These are phyloP conservation scores for Hypoxylon sp. DNA, from an alignment of 2,329 filamentous ascomycete species.

Conservation along the genomic window DNA sequence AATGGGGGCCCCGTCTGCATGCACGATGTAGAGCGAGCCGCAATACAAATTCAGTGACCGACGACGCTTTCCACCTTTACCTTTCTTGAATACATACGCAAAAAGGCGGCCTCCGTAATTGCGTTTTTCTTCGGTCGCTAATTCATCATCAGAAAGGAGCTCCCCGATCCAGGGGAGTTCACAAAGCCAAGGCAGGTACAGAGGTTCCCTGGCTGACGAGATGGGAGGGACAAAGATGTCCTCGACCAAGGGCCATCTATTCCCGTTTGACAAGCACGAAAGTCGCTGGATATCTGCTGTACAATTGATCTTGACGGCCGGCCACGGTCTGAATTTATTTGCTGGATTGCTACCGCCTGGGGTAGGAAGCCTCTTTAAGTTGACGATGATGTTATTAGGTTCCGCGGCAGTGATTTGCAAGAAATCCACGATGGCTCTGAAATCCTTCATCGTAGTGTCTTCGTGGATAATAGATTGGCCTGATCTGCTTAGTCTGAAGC, in stretches of 20 bases:
- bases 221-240: conserved; percentile 11
- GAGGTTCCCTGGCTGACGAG: neutral
- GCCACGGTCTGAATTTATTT: conserved; percentile 15
- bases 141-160: neutral
- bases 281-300: conserved; percentile 22
- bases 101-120: conserved; percentile 11
- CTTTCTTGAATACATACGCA: neutral
- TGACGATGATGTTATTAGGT: neutral
- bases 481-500: conserved; percentile 16
- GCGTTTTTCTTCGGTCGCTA: neutral
- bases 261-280: neutral
- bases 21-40: conserved; percentile 26
- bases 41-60: conserved; percentile 3
- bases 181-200: neutral
- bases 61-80: neutral
- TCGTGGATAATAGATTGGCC: conserved; percentile 11
- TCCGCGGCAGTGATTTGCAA: conserved; percentile 1
- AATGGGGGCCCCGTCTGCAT: conserved; percentile 20
- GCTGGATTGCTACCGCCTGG: conserved; percentile 6
- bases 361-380: neutral
- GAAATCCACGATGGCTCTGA: conserved; percentile 39
- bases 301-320: conserved; percentile 39
- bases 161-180: conserved; percentile 12
- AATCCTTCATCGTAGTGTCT: conserved; percentile 29
- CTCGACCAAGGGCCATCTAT: neutral